Evolutionary conservation across 129 eudicot genomes (phyloP).

Genomic region (Ambrosia trifida): DNA sequence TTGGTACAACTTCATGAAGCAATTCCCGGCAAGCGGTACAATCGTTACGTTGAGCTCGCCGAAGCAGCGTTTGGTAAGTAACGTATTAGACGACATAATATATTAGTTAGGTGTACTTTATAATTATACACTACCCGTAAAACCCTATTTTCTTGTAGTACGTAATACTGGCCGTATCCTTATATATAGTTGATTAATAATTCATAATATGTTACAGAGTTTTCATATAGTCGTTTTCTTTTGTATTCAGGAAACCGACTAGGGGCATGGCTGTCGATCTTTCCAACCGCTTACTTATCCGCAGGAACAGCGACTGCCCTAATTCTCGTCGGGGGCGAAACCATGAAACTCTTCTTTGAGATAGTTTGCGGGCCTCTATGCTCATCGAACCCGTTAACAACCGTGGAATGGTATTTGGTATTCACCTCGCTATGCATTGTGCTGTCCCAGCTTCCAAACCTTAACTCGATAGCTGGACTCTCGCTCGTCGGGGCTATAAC

Average conservation of each 20-base stretch:
- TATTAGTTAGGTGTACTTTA: too few relatives aligned
- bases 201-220: too few relatives aligned
- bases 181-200: too few relatives aligned
- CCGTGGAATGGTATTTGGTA: constrained; percentile 95
- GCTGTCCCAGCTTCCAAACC: constrained; percentile 85
- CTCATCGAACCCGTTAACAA: constrained; percentile 76
- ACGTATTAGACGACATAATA: not conserved
- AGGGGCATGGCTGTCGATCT: constrained; percentile 92
- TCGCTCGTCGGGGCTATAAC: constrained; percentile 90
- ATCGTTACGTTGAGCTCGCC: constrained; percentile 81
- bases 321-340: constrained; percentile 87
- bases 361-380: constrained; percentile 84
- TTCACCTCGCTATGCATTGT: constrained; percentile 88
- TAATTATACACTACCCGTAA: too few relatives aligned
- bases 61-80: constrained; percentile 78
- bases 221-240: too few relatives aligned
- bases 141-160: too few relatives aligned
- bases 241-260: constrained; percentile 57
- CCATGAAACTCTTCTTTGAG: constrained; percentile 88
- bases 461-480: constrained; percentile 93
- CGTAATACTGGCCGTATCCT: too few relatives aligned
- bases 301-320: constrained; percentile 94
- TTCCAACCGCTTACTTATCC: constrained; percentile 84
- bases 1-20: constrained; percentile 94
- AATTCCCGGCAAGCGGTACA: constrained; percentile 87